Base-by-base conservation (phyloP, 2,329 filamentous ascomycete genomes). In the Cladophialophora bantiana region DNA sequence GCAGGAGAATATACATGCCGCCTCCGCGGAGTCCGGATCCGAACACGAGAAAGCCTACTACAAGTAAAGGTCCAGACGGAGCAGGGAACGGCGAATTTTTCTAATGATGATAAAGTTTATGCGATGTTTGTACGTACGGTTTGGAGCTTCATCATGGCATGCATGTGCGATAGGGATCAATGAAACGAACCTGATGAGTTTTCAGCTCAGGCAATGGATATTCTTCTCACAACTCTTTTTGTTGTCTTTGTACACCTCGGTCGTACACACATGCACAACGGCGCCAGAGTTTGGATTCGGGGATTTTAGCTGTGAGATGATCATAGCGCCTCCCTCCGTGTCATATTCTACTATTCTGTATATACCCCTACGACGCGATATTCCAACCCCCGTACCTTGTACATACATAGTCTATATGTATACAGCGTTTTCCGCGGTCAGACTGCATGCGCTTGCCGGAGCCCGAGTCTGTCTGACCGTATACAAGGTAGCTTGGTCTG, bases 11-110 rank as follows among this genome's bases (percentile, higher is more conserved):
- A 42, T 65, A 59, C 58, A 68, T 68, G 62, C 55, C 67, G 7
- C 64, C 59, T 4, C 60, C 67, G 20, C 36, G 64, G 50, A 66
- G 60, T 68, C 60, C 59, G n/a, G 65, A 63, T 36, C 40, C 62
- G 5, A 40, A 26, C 34, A 54, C 18, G 48, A 62, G 42, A 52
- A 56, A 38, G 34, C 52, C 63, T 4, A 26, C 26, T 26, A 26
- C 26, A 26, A 26, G 26, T 26, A 53, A 58, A 4, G 58, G 59
- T 15, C 18, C 45, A 50, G 45, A 57, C 32, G 60, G 42, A 34
- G 38, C 53, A 20, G 59, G 53, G 15, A 58, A 50, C 20, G 64
- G 59, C 7, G 57, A 36, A 18, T 66, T 66, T 54, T 66, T 66
- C 52, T 66, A 59, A 62, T 48, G 36, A 42, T 7, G 26, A 26